phyloP scores from a whole-genome alignment of 2,329 filamentous ascomycete species.

The Chrysosporium queenslandicum region DNA sequence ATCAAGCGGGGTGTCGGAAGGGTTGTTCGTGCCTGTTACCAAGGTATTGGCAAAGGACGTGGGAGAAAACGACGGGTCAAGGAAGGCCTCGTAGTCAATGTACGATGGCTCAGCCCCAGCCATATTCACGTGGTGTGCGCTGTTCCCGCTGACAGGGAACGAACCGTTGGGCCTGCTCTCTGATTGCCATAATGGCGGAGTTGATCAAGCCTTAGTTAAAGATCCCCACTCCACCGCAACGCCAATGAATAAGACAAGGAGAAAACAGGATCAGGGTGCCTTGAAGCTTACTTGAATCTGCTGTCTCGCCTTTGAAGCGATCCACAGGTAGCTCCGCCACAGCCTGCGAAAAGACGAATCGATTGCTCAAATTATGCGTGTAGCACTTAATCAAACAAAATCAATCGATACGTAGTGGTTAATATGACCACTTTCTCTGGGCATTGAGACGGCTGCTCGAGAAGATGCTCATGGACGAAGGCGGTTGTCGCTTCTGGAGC shows the following conservation, averaged over 20 bases:
- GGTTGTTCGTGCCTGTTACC: conserved; percentile 82
- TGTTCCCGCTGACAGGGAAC: background rate
- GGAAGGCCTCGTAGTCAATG: conserved; percentile 89
- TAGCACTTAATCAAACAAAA: no score
- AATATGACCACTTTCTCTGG: background rate
- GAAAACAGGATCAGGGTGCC: background rate
- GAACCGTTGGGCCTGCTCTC: conserved; percentile 9
- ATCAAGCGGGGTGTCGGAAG: conserved; percentile 79
- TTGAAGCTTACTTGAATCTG: background rate
- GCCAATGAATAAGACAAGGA: background rate
- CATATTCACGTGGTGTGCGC: conserved; percentile 21
- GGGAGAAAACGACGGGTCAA: conserved; percentile 71
- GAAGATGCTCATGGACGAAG: background rate
- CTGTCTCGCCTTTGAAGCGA: background rate
- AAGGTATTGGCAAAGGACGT: conserved; percentile 78
- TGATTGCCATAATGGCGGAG: conserved; percentile 10
- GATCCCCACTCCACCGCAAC: background rate
- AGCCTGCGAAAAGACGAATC: background rate
- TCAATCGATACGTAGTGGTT: no score
- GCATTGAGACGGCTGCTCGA: background rate
- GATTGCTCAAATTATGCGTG: background rate
- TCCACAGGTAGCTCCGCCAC: background rate
- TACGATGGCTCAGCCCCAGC: conserved; percentile 55
- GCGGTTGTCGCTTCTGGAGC: background rate
- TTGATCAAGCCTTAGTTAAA: conserved; percentile 13